Evolutionary conservation across 768 basidiomycete genomes (phyloP), one percentile per base, ranked within the genome.

Genomic region (Kockovaella imperatae): DNA sequence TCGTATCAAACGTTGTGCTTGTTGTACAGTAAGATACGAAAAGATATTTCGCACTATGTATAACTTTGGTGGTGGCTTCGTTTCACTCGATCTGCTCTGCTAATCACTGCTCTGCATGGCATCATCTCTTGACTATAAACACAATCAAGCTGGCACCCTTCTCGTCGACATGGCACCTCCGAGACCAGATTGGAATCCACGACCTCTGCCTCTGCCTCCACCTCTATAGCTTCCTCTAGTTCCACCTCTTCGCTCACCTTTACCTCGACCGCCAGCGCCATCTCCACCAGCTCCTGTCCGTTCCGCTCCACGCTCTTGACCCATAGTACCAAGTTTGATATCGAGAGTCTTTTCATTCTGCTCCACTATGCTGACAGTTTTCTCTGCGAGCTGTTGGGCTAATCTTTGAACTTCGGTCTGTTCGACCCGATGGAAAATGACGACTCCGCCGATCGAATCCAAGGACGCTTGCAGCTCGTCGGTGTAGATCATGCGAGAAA

Each of bases 401-500:
- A 96, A 76, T 68, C 89, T 84, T 71, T 99, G 95, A 3, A 84
- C 77, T 38, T 87, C 84, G 14, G 85, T 82, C 30, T 86, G 78
- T 59, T 96, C 91, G 49, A 88, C 79, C 47, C 88, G 83, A 67
- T 97, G 88, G 77, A 97, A 90, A 38, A 93, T 83, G 47, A 99
- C 79, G 35, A 93, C 89, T 30, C 82, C 84, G 20, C 83, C 83
- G 15, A 87, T 83, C 67, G 87, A 88, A 69, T 97, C 95, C 46
- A 97, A 77, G 14, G 90, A 91, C 2, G 93, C 95, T 6, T 66
- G 49, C 10, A 99, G 76, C 65, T 96, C 90, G 62, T 96, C 95
- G 63, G 79, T 88, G 88, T 91, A 96, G 60, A 97, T 95, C 95
- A 99, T 96, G 73, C 90, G 87, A 23, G 87, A 91, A 32, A 96